Evolutionary conservation across 306 rosid genomes (phyloP), one percentile per base, ranked within the genome.

Genomic region (Oxytropis ochrocephala): DNA sequence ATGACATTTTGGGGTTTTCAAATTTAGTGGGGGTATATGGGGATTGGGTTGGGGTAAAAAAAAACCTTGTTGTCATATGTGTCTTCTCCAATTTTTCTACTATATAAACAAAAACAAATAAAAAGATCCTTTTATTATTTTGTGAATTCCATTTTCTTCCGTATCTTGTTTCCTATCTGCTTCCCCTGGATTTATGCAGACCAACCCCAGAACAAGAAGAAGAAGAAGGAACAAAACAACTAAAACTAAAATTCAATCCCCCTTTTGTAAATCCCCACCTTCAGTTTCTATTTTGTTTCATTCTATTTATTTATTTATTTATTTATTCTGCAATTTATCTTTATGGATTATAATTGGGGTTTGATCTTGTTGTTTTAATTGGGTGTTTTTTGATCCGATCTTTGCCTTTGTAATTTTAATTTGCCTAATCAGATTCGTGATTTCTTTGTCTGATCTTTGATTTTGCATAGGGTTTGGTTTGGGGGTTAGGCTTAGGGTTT

Each of bases 261-360:
- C 55, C 60, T 69, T 73, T 63, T 64, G 86, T 82, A 82, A 78
- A 74, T 82, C 44, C 72, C 83, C 80, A 16, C 41, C 73, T 59
- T 58, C 19, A 50, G 5, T 69, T 42, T 39, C 36, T 11, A 8
- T 53, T 58, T 60, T 19, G 38, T 54, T 43, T 56, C 8, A 8
- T 53, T 58, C 53, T 19, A 47, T 54, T 51, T 56, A 32, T 47
- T 53, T 50, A 2, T 71, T 19, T 7, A 7, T 18, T 30, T 43
- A 1, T n/a, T n/a, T n/a, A n/a, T n/a, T n/a, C n/a, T 71, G 53
- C 19, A 3, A 10, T 75, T 61, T 55, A 56, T 75, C 17, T 42
- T 33, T 41, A 6, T 39, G 13, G 82, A 68, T 81, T 64, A 33
- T 68, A 49, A 52, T 17, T 63, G 56, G 32, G 61, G 61, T 43